Percentiles rank a stretch among this genome's conserved stretches.
Evolutionary conservation across 2,329 filamentous ascomycete species (phyloP).

Genomic region (Arthrobotrys megalospora): DNA sequence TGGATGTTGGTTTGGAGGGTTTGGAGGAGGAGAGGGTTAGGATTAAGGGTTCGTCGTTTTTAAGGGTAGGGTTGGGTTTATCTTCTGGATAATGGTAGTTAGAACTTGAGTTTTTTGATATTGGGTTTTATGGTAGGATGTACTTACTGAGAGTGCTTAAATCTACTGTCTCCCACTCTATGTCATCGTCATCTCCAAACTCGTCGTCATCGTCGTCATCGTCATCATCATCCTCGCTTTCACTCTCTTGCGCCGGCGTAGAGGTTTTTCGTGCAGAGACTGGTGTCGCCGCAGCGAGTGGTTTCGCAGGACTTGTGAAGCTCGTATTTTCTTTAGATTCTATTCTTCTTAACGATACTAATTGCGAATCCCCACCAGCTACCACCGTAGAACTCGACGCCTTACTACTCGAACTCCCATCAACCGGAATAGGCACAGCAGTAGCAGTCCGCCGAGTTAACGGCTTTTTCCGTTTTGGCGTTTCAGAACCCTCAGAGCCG

Average conservation of each 20-base stretch:
- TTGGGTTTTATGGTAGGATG: conserved; percentile 62
- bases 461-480: conserved; percentile 48
- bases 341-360: neutral
- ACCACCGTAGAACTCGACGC: neutral
- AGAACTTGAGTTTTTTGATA: conserved; percentile 3
- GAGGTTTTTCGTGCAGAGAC: conserved; percentile 15
- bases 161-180: conserved; percentile 77
- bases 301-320: neutral
- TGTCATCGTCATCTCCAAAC: conserved; percentile 70
- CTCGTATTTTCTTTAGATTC: neutral
- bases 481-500: neutral
- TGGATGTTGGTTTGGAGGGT: conserved; percentile 35
- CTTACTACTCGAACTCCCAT: neutral
- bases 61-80: neutral
- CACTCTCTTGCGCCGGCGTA: conserved; percentile 7
- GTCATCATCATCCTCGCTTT: conserved; percentile 21
- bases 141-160: conserved; percentile 67
- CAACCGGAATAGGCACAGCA: neutral
- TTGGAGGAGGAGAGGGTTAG: conserved; percentile 41
- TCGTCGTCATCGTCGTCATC: conserved; percentile 64
- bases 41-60: conserved; percentile 34
- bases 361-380: neutral
- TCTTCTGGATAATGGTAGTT: conserved; percentile 26
- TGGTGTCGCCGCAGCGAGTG: neutral
- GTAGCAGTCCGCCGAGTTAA: conserved; percentile 42